Conservation (phyloP, 192 early-diverging fungal species). For the Chytriomyces confervae region DNA sequence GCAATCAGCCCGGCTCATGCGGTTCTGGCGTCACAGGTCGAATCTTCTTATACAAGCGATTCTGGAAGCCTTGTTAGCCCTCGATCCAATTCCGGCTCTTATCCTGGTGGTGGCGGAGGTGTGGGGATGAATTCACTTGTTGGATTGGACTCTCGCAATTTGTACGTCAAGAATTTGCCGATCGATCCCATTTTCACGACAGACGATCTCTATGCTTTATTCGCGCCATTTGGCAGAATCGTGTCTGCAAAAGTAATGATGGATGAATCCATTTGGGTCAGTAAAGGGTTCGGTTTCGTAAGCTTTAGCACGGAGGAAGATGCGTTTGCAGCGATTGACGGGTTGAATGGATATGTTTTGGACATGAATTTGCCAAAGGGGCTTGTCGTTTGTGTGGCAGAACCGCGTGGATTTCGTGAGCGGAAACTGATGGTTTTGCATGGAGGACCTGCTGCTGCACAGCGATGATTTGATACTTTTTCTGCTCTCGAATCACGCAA, state of each 20-base stretch:
- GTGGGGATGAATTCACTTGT: not conserved
- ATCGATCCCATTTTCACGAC: slow-evolving; percentile 50
- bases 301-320: slow-evolving; percentile 43
- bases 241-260: slow-evolving; percentile 56
- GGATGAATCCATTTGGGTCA: slow-evolving; percentile 51
- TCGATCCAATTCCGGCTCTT: slow-evolving; percentile 9
- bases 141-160: slow-evolving; percentile 47
- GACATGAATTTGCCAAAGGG: slow-evolving; percentile 31
- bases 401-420: slow-evolving; percentile 56
- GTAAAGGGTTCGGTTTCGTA: slow-evolving; percentile 62
- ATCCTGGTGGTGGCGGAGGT: not conserved
- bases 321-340: slow-evolving; percentile 44
- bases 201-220: slow-evolving; percentile 52
- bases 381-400: slow-evolving; percentile 59
- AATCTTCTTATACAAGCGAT: not conserved
- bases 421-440: slow-evolving; percentile 48
- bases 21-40: slow-evolving; percentile 21
- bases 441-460: slow-evolving; percentile 19
- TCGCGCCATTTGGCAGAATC: slow-evolving; percentile 51
- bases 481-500: not conserved
- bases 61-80: slow-evolving; percentile 9
- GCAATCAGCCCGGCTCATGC: slow-evolving; percentile 26
- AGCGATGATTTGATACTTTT: not conserved
- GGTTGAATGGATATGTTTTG: slow-evolving; percentile 50
- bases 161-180: slow-evolving; percentile 59